Evolutionary conservation across 2,329 filamentous ascomycete genomes (phyloP), one percentile per base, ranked within the genome.

Genomic region (Pseudocercospora musae): DNA sequence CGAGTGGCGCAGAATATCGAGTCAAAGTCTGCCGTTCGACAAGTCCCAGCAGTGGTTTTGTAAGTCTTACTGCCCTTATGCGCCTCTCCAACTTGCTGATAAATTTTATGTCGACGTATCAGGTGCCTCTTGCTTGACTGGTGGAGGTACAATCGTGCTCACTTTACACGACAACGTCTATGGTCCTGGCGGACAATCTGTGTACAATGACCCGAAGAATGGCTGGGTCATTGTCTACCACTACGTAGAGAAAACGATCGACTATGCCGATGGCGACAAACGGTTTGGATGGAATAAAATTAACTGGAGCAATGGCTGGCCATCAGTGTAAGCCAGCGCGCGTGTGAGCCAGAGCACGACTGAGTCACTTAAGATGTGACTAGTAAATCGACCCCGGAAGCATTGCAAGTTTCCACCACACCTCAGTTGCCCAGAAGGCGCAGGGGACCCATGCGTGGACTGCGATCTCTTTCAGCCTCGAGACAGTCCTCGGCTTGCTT

Each of bases 121-220:
- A 55, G 86, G 87, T 1, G 76, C 71, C 15, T 75, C 78, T 31
- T 89, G 87, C 71, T 81, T 77, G 0, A 69, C 77, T 7, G 81
- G 82, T 48, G 87, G 87, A 8, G 88, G 88, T 1, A 87, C 84
- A 0, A 76, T 84, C 3, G 82, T 90, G 0, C 78, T 90, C 0
- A 80, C 82, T 65, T 84, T 80, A 13, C 86, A 90, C 66, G 84
- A 76, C 5, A 82, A 75, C 25, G 80, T 88, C 0, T 90, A 89
- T 67, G 87, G 84, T 29, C 87, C 87, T 15, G 87, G 87, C 64
- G 87, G 87, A 40, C 86, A 89, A 73, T 85, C 84, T 48, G 81
- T 87, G 1, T 82, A 83, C 64, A 76, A 77, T 1, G 85, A 87
- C 62, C 75, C 78, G 0, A 67, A 65, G 13, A 58, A 75, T 9